These are phyloP conservation scores for Dothidotthia symphoricarpi DNA, from an alignment of 2,329 filamentous ascomycete genomes.

Conservation along the genomic window DNA sequence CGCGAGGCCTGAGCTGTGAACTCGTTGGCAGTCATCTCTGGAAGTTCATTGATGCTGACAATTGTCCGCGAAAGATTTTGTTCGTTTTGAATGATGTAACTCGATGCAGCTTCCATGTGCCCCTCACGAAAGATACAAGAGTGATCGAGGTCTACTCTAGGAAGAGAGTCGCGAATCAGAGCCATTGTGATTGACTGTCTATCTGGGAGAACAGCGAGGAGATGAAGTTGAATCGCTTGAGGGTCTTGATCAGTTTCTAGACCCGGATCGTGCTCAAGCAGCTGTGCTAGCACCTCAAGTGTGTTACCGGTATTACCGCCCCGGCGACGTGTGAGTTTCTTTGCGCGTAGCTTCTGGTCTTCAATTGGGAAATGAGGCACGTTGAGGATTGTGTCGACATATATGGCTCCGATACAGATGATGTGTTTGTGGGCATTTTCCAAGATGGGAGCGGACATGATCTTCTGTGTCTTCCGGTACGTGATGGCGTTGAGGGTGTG, in stretches of 20 bases:
- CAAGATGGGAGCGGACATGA: too few species aligned
- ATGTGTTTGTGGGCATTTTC: constrained; percentile 46
- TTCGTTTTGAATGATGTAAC: constrained; percentile 66
- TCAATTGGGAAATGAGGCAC: constrained; percentile 66
- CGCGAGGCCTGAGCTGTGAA: constrained; percentile 51
- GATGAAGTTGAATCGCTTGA: constrained; percentile 26
- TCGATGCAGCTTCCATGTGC: constrained; percentile 50
- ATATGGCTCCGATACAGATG: constrained; percentile 65
- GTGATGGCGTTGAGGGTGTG: too few species aligned
- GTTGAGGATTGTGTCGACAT: constrained; percentile 69
- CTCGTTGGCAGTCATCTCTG: constrained; percentile 65
- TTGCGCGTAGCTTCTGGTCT: constrained; percentile 70
- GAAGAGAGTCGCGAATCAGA: constrained; percentile 57
- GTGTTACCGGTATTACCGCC: constrained; percentile 74
- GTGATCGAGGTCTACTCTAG: constrained; percentile 50
- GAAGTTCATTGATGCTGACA: constrained; percentile 66
- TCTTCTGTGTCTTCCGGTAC: too few species aligned
- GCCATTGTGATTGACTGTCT: constrained; percentile 51
- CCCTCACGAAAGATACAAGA: constrained; percentile 52
- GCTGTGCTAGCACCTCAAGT: constrained; percentile 67
- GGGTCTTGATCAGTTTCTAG: not conserved
- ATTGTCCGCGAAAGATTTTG: constrained; percentile 64
- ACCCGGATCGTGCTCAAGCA: constrained; percentile 11
- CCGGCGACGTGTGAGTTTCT: constrained; percentile 57
- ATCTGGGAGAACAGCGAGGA: constrained; percentile 55